These are phyloP conservation scores for Fusarium coicis DNA, from an alignment of 2,329 filamentous ascomycete species.

Conservation along the genomic window DNA sequence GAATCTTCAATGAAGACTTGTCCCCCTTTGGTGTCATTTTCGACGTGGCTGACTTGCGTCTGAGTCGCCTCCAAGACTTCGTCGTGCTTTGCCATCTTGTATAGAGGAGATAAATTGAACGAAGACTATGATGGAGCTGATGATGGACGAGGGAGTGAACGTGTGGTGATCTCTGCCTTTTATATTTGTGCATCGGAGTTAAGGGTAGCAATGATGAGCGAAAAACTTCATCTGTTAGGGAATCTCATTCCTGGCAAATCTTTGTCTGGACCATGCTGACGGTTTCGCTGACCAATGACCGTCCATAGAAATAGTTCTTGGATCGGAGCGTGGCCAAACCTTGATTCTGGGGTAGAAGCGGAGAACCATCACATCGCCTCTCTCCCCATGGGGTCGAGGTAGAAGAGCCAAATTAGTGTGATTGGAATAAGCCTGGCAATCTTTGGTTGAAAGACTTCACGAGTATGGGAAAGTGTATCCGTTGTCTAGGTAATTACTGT, in stretches of 20 bases:
- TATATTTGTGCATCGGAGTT: background rate
- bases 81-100: background rate
- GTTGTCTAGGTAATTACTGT: background rate
- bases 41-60: background rate
- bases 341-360: constrained; percentile 4
- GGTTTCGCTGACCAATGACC: background rate
- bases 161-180: background rate
- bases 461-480: background rate
- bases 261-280: background rate
- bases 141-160: background rate
- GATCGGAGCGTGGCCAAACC: background rate
- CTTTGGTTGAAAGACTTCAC: background rate
- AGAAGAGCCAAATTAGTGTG: background rate
- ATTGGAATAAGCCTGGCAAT: background rate
- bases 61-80: background rate
- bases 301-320: background rate
- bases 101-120: background rate
- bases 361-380: background rate
- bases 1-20: background rate
- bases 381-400: background rate
- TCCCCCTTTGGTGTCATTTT: background rate
- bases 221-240: accelerated
- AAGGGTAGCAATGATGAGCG: background rate
- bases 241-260: background rate
- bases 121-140: background rate